Evolutionary conservation across 2,329 filamentous ascomycete species (phyloP), one percentile per base, ranked within the genome.

Genomic region (Metarhizium humberi): DNA sequence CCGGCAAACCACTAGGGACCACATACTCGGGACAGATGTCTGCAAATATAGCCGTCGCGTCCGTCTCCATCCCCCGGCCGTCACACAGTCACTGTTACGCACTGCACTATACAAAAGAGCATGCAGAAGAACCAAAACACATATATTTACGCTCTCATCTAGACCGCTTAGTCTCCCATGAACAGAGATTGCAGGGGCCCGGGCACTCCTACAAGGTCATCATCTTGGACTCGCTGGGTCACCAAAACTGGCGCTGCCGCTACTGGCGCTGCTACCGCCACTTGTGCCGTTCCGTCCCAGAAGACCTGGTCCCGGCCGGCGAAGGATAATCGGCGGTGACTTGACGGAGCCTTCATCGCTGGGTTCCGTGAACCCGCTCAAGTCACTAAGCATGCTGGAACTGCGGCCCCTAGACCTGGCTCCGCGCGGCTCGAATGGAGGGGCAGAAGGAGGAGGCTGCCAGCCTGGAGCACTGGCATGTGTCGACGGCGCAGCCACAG

Each of bases 301-400:
- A 42, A 51, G 13, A 30, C 56, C 30, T 11, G 48, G 53, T 36
- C 50, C 59, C 32, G 54, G 56, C 18, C 52, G 51, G 38, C 34
- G 52, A 8, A 34, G 54, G 32, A 50, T 34, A 20, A 45, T 45
- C 7, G 63, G 56, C 14, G 63, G 61, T 14, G 66, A 67, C 34
- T 57, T 59, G 49, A 48, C 40, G n/a, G 64, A 57, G 25, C 79
- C 79, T 48, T 78, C 80, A 50, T 73, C 74, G 61, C 78, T 84
- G 16, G 78, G 81, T 68, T 85, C 81, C 7, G 83, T 86, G 62
- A 86, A 84, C 20, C 82, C 82, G n/a, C 81, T 85, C 3, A 86
- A 73, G 62, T 85, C 79, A 63, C 82, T 85, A 2, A 86, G 77
- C 83, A 86, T 86, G 56, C 81, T 85, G 10, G 81, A 85, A 34